Conservation (phyloP, 345 rosid species). For the Brassica napus region DNA sequence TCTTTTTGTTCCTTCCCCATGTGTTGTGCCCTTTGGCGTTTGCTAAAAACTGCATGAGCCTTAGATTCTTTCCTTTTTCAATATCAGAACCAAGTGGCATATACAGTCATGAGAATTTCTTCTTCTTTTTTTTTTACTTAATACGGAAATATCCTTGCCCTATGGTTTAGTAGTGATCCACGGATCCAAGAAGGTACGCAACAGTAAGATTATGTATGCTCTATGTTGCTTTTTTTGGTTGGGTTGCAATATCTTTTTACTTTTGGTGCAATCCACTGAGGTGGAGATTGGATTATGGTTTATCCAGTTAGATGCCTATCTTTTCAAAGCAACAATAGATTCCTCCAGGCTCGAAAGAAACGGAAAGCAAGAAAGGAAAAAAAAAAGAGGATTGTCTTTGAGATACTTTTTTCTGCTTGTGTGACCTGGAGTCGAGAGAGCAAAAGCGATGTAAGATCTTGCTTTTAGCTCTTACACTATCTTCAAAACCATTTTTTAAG, state of each 20-base stretch:
- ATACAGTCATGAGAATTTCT: conserved; percentile 28
- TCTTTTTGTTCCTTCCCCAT: conserved; percentile 10
- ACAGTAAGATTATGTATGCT: conserved; percentile 21
- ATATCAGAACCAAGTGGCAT: conserved; percentile 36
- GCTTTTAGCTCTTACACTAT: conserved; percentile 28
- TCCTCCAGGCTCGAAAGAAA: conserved; percentile 36
- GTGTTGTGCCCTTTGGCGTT: conserved; percentile 41
- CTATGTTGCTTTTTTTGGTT: background rate
- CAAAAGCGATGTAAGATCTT: conserved; percentile 20
- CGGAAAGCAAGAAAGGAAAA: conserved; percentile 22
- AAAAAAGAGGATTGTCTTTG: conserved; percentile 8
- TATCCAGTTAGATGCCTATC: conserved; percentile 43
- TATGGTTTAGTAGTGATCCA: conserved; percentile 27
- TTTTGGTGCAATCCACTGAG: conserved; percentile 34
- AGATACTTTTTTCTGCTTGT: conserved; percentile 13
- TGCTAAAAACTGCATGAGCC: conserved; percentile 31
- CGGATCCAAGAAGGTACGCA: conserved; percentile 6
- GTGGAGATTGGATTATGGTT: conserved; percentile 36
- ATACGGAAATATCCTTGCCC: conserved; percentile 27
- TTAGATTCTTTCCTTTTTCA: conserved; percentile 20
- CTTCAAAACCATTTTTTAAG: conserved; percentile 15
- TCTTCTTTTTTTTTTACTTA: background rate
- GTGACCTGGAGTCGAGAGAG: conserved; percentile 36
- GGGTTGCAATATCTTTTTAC: conserved; percentile 24
- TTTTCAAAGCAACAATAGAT: conserved; percentile 37